phyloP scores from a whole-genome alignment of 768 basidiomycete genomes.

The Macrolepiota dolichaula region DNA sequence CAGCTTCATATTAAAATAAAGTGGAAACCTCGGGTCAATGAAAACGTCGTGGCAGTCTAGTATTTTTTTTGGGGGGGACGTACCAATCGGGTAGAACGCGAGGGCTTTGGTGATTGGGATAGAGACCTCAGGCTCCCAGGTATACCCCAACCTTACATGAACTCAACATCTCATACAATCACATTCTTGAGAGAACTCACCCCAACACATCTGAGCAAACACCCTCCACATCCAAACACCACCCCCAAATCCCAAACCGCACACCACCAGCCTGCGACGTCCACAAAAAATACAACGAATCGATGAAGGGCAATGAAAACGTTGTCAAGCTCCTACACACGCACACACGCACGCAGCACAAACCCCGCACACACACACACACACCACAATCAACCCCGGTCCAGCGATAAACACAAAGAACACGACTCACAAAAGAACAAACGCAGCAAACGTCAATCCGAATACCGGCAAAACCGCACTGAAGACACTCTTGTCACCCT shows the following conservation, averaged over 20 bases:
- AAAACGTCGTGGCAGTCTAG: not conserved
- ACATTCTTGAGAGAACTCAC: slow-evolving; percentile 17
- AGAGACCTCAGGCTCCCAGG: slow-evolving; percentile 33
- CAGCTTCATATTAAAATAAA: slow-evolving; percentile 19
- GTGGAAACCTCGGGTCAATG: not conserved
- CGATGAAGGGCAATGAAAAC: slow-evolving; percentile 30
- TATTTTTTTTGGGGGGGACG: too few relatives aligned
- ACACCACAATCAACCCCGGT: not conserved
- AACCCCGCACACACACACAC: not conserved
- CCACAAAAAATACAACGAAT: slow-evolving; percentile 32
- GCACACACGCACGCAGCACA: too few relatives aligned
- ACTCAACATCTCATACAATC: not conserved
- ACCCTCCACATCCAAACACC: slow-evolving; percentile 33
- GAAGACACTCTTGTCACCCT: not conserved
- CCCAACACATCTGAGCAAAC: slow-evolving; percentile 25
- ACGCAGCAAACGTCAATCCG: not conserved
- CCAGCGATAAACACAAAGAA: too few relatives aligned
- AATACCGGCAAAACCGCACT: not conserved
- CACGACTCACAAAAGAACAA: slow-evolving; percentile 6
- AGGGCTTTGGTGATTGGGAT: slow-evolving; percentile 31
- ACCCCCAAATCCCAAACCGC: slow-evolving; percentile 40
- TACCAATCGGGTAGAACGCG: slow-evolving; percentile 34
- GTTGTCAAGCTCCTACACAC: slow-evolving; percentile 21
- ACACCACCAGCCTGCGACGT: slow-evolving; percentile 35
- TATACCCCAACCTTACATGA: slow-evolving; percentile 29